These are phyloP conservation scores for Trichoderma reesei DNA, from an alignment of 495 filamentous ascomycete species.

Conservation along the genomic window DNA sequence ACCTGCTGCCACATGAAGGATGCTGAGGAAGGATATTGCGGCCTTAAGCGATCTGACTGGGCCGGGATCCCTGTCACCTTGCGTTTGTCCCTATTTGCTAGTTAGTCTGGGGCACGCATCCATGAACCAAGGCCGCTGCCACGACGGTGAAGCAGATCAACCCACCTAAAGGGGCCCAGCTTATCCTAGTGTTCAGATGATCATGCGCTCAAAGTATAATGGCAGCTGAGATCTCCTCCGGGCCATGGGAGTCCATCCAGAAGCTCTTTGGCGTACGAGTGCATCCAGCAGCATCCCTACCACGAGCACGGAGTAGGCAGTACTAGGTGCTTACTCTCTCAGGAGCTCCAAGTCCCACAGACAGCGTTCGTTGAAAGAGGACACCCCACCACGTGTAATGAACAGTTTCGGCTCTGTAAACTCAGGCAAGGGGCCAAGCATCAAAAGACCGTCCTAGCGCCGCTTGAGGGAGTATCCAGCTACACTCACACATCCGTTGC, in stretches of 20 bases:
- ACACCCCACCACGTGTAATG: too few species aligned
- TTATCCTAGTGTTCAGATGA: not conserved
- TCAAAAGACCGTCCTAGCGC: not conserved
- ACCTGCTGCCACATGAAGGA: not conserved
- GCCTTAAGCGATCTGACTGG: constrained; percentile 6
- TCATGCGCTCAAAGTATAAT: not conserved
- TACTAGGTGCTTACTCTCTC: not conserved
- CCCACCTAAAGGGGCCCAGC: not conserved
- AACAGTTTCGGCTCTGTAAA: not conserved
- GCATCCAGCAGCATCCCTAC: not conserved
- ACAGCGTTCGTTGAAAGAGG: not conserved
- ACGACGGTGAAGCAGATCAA: not conserved
- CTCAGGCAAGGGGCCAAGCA: not conserved
- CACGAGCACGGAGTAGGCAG: not conserved
- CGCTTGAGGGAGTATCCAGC: not conserved
- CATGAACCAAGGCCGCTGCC: not conserved
- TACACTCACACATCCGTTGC: not conserved
- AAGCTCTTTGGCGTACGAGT: not conserved
- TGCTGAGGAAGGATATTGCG: not conserved
- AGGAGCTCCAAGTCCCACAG: too few species aligned
- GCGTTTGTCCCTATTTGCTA: not conserved
- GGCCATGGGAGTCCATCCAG: not conserved
- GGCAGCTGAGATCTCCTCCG: not conserved
- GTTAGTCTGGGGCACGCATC: not conserved
- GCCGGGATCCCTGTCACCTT: not conserved